A percentile compares a stretch with the other conserved stretches of the same genome.
These are phyloP conservation scores for Macrophomina pseudophaseolina DNA, from an alignment of 2,329 filamentous ascomycete species.

Conservation along the genomic window DNA sequence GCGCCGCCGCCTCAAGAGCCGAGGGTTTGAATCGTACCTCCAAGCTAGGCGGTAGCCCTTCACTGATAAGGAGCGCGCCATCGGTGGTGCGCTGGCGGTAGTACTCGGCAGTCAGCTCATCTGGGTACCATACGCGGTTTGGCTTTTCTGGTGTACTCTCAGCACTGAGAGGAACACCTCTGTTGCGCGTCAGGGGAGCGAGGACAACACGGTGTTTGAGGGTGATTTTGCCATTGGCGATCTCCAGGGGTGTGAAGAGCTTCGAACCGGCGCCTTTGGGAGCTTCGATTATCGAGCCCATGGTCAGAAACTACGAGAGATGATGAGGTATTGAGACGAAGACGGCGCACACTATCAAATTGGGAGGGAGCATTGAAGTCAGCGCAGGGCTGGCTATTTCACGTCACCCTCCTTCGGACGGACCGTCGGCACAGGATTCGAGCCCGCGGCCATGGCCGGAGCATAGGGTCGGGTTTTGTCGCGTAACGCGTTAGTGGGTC, in stretches of 20 bases:
- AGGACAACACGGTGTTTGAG: slow-evolving; percentile 48
- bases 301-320: neutral
- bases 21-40: slow-evolving; percentile 39
- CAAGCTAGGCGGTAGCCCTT: slow-evolving; percentile 58
- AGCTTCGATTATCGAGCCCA: slow-evolving; percentile 14
- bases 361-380: neutral
- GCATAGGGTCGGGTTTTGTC: neutral
- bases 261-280: slow-evolving; percentile 36
- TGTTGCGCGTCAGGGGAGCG: slow-evolving; percentile 49
- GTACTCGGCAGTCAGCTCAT: slow-evolving; percentile 56
- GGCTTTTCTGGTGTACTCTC: slow-evolving; percentile 52
- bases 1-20: neutral
- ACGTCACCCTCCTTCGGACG: neutral
- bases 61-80: slow-evolving; percentile 64
- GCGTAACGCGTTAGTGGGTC: slow-evolving; percentile 14
- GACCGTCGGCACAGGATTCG: neutral
- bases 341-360: neutral
- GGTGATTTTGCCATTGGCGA: slow-evolving; percentile 41
- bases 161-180: slow-evolving; percentile 52
- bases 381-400: slow-evolving; percentile 6
- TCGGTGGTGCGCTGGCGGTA: slow-evolving; percentile 60
- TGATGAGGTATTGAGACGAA: neutral
- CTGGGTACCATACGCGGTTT: slow-evolving; percentile 56
- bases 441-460: neutral
- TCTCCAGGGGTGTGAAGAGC: slow-evolving; percentile 41